These are phyloP conservation scores for Pyrenophora teres DNA, from an alignment of 2,329 filamentous ascomycete genomes.

Conservation along the genomic window DNA sequence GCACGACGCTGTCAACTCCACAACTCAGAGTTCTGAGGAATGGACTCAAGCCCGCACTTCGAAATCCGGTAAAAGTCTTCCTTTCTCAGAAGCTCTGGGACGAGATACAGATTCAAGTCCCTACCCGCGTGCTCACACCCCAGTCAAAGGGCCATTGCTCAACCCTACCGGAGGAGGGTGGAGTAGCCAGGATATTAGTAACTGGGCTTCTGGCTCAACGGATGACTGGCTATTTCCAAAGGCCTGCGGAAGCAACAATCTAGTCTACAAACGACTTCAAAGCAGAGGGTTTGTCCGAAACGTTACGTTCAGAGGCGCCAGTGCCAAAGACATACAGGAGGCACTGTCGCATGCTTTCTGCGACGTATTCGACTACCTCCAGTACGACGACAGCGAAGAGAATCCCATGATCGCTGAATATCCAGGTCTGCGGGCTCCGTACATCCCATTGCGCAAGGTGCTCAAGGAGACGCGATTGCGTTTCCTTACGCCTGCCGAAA, in stretches of 20 bases:
- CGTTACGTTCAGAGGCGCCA: slow-evolving; percentile 64
- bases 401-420: slow-evolving; percentile 31
- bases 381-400: slow-evolving; percentile 34
- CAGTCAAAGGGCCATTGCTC: slow-evolving; percentile 22
- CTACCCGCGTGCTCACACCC: slow-evolving; percentile 15
- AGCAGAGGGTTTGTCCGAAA: slow-evolving; percentile 73
- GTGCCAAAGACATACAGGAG: slow-evolving; percentile 69
- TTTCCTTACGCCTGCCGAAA: slow-evolving; percentile 72
- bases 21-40: slow-evolving; percentile 53
- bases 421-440: slow-evolving; percentile 67
- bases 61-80: slow-evolving; percentile 14
- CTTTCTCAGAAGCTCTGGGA: slow-evolving; percentile 9
- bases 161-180: slow-evolving; percentile 52
- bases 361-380: slow-evolving; percentile 50
- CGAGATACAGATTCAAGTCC: slow-evolving; percentile 35
- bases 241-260: slow-evolving; percentile 66
- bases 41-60: slow-evolving; percentile 50
- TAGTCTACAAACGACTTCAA: slow-evolving; percentile 71
- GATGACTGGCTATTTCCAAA: slow-evolving; percentile 69
- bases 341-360: slow-evolving; percentile 68
- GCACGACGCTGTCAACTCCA: slow-evolving; percentile 40
- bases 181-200: slow-evolving; percentile 55
- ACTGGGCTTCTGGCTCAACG: slow-evolving; percentile 53
- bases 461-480: slow-evolving; percentile 73
- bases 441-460: slow-evolving; percentile 77